Evolutionary conservation across 495 filamentous ascomycete species (phyloP), one percentile per base, ranked within the genome.

Genomic region (Aspergillus indologenus): DNA sequence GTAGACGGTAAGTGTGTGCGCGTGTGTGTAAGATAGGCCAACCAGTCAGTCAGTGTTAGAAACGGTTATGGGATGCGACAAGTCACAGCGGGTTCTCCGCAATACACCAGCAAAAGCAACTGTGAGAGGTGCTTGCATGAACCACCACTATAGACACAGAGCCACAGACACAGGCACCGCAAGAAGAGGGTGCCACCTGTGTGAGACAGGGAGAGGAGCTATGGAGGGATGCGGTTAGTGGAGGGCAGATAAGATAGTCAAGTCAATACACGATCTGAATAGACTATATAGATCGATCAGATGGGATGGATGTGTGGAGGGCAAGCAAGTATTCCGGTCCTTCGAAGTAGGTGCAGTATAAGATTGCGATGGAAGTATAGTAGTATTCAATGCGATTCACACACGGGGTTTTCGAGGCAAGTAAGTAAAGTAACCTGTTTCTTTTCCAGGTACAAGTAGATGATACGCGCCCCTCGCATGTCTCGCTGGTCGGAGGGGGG

Each of bases 391-490:
- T 29, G 26, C 26, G 26, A 29, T 29, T 40, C 34, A 11, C 5
- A 15, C 34, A 40, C 34, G 12, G 34, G 26, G 26, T 29, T 40
- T 40, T 14, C 34, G 12, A 40, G 34, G 34, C 34, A 40, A 40
- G n/a, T n/a, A n/a, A 29, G 34, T 40, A 40, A n/a, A 40, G 34
- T 40, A 40, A 40, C 34, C 12, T 40, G 34, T 40, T 40, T 48
- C 45, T 48, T 48, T n/a, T 24, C 23, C 20, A 20, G 45, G 45
- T 24, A 21, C 45, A 26, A 56, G 23, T 18, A 49, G 45, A 46
- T 48, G 31, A 42, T 40, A 40, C 34, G 34, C 34, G 54, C 59
- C 59, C 59, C 54, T 61, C 59, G 54, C 59, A 61, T 57, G 29
- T 40, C 52, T 49, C 26, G 47, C 42, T 24, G 34, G 40, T 34